phyloP scores from a whole-genome alignment of 768 basidiomycete species.

The Sarcodon aspratus region DNA sequence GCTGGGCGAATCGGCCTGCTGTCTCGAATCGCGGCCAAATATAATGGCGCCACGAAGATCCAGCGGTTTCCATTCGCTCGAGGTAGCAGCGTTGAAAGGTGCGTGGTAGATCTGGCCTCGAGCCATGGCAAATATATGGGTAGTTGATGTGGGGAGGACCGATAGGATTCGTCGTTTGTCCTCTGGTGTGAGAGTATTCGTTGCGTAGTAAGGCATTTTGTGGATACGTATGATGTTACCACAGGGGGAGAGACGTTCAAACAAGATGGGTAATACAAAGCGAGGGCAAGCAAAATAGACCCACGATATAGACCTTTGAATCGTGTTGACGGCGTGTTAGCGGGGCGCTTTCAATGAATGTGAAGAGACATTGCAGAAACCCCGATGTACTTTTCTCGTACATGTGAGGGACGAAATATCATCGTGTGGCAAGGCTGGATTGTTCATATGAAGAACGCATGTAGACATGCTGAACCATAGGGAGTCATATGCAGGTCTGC shows the following conservation, averaged over 20 bases:
- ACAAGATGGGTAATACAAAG: background rate
- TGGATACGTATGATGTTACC: background rate
- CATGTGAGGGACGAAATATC: no score
- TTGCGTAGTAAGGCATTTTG: background rate
- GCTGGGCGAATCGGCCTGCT: conserved; percentile 14
- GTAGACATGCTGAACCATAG: no score
- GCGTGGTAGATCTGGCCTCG: conserved; percentile 53
- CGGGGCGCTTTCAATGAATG: no score
- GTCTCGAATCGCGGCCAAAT: conserved; percentile 24
- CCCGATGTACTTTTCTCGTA: no score
- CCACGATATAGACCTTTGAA: no score
- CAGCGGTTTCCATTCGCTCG: conserved; percentile 44
- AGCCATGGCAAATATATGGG: conserved; percentile 37
- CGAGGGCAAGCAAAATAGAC: background rate
- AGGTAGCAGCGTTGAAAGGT: conserved; percentile 31
- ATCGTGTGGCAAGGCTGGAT: no score
- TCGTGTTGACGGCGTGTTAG: no score
- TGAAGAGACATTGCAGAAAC: no score
- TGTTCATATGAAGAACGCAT: no score
- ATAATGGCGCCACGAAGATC: conserved; percentile 48
- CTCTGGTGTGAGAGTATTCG: conserved; percentile 5
- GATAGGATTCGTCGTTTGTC: conserved; percentile 10
- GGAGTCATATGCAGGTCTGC: no score
- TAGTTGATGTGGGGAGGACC: conserved; percentile 12
- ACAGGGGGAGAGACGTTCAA: background rate